A percentile compares a stretch with the other conserved stretches of the same genome.
Evolutionary conservation across 306 rosid species (phyloP).

Genomic region (Phaseolus lunatus): DNA sequence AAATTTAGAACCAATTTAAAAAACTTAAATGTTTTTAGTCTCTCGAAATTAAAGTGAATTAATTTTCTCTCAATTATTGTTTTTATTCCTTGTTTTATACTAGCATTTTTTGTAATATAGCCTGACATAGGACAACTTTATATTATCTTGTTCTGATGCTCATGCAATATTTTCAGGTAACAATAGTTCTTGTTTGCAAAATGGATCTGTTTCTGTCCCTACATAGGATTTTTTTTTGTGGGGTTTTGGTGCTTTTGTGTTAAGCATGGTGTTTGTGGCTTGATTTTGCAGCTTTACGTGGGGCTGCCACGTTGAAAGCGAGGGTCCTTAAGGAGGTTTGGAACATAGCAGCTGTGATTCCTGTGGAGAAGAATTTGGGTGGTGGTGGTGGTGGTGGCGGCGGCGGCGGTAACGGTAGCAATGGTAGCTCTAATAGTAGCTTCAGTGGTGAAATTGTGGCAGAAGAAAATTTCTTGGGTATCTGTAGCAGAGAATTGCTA

Average conservation of each 20-base stretch:
- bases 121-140: neutral
- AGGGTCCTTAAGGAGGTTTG: slow-evolving; percentile 95
- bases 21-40: neutral
- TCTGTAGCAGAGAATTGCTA: slow-evolving; percentile 77
- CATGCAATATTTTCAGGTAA: neutral
- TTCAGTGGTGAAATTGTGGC: slow-evolving; percentile 77
- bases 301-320: slow-evolving; percentile 95
- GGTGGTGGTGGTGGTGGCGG: neutral
- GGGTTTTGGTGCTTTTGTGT: neutral
- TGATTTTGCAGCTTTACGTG: slow-evolving; percentile 73
- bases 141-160: neutral
- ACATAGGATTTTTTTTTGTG: neutral
- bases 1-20: neutral
- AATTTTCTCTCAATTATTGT: neutral
- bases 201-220: neutral
- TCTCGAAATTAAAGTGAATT: neutral
- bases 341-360: slow-evolving; percentile 91
- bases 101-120: neutral
- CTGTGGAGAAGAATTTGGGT: slow-evolving; percentile 76
- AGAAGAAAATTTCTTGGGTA: slow-evolving; percentile 79
- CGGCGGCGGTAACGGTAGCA: slow-evolving; percentile 38
- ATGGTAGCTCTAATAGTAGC: slow-evolving; percentile 70
- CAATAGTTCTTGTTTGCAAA: neutral
- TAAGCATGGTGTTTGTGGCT: slow-evolving; percentile 23
- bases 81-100: neutral